A percentile compares a stretch with the other conserved stretches of the same genome.
Evolutionary conservation across 2,329 filamentous ascomycete species (phyloP).

Genomic region (Sporothrix brunneoviolacea): DNA sequence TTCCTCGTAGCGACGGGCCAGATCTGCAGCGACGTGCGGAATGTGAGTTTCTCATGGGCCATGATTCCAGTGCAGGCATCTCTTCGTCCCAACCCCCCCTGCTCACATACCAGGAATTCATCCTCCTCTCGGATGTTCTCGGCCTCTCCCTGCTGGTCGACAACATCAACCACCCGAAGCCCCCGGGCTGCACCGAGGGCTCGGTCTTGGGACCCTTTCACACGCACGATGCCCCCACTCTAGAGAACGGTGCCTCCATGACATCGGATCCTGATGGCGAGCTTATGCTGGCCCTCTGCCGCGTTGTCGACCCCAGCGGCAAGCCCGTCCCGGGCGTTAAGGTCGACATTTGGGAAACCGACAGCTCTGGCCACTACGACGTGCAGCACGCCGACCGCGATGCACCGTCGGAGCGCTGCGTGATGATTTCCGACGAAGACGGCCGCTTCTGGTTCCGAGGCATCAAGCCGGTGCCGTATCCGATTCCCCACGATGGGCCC

Average conservation of each 20-base stretch:
- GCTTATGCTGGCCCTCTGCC: slow-evolving; percentile 67
- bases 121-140: slow-evolving; percentile 72
- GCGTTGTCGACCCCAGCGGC: slow-evolving; percentile 57
- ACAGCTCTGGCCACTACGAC: slow-evolving; percentile 73
- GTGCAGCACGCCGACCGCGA: slow-evolving; percentile 63
- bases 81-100: neutral
- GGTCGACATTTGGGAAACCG: slow-evolving; percentile 81
- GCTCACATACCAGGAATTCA: too few relatives aligned
- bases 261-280: slow-evolving; percentile 63
- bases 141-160: slow-evolving; percentile 76
- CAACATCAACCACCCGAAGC: slow-evolving; percentile 77
- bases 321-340: slow-evolving; percentile 58
- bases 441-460: slow-evolving; percentile 81
- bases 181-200: slow-evolving; percentile 62
- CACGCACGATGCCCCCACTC: slow-evolving; percentile 63
- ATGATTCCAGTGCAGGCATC: neutral
- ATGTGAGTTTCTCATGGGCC: slow-evolving; percentile 54
- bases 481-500: slow-evolving; percentile 77
- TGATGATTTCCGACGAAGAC: slow-evolving; percentile 57
- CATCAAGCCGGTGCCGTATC: slow-evolving; percentile 78
- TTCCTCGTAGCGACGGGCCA: slow-evolving; percentile 69
- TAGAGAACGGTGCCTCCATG: slow-evolving; percentile 53
- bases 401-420: slow-evolving; percentile 64
- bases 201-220: slow-evolving; percentile 79
- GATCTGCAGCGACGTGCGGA: slow-evolving; percentile 66